Percentiles rank a stretch among this genome's conserved stretches.
phyloP scores from a whole-genome alignment of 495 filamentous ascomycete species.

The Friedmanniomyces simplex region DNA sequence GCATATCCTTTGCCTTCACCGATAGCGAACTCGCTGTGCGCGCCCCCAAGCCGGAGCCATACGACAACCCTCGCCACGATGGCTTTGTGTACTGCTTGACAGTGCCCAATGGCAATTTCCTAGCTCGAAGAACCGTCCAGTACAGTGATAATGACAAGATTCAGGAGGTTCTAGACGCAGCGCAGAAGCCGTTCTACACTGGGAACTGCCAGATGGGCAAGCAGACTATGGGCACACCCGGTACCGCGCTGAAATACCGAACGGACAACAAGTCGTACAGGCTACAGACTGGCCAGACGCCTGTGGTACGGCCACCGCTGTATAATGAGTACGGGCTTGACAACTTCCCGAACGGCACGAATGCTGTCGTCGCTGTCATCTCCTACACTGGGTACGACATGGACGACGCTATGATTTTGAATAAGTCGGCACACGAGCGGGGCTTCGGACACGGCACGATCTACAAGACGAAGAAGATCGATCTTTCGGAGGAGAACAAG shows the following conservation, averaged over 20 bases:
- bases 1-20: neutral
- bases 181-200: constrained; percentile 6
- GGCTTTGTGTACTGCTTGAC: constrained; percentile 9
- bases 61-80: constrained; percentile 2
- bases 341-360: constrained; percentile 97
- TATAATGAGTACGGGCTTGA: constrained; percentile 95
- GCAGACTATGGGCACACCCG: constrained; percentile 96
- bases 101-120: constrained; percentile 7
- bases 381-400: constrained; percentile 99
- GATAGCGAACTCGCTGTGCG: constrained; percentile 1
- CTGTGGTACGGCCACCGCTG: constrained; percentile 79
- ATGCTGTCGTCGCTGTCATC: constrained; percentile 93
- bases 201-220: constrained; percentile 90
- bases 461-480: constrained; percentile 90
- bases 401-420: constrained; percentile 99
- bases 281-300: constrained; percentile 90
- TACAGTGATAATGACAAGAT: neutral
- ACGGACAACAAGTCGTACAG: constrained; percentile 96
- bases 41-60: neutral
- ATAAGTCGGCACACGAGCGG: constrained; percentile 93
- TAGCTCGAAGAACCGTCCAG: constrained; percentile 3
- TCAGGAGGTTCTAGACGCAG: neutral
- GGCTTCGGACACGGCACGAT: constrained; percentile 95
- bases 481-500: constrained; percentile 54
- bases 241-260: constrained; percentile 71